Evolutionary conservation across 805 yeast genomes (phyloP).

Genomic region (Yarrowia keelungensis): DNA sequence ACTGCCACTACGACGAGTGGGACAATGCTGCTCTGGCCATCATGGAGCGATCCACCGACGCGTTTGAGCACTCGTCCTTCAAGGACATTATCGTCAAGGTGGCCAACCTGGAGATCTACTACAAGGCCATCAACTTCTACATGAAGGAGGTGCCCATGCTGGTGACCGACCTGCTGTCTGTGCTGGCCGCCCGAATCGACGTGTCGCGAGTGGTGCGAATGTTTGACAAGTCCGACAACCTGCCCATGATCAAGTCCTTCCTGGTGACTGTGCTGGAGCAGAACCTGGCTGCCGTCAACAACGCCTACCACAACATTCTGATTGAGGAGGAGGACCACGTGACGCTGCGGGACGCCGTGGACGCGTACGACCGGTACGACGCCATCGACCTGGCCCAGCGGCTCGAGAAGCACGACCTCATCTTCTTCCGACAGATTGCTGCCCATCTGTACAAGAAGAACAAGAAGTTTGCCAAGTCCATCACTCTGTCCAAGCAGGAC

Average conservation of each 20-base stretch:
- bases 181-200: constrained; percentile 86
- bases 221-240: constrained; percentile 92
- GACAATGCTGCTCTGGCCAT: constrained; percentile 96
- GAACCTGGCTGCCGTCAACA: constrained; percentile 89
- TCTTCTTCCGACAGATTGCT: constrained; percentile 95
- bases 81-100: constrained; percentile 95
- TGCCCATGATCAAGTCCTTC: constrained; percentile 95
- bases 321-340: constrained; percentile 97
- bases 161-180: constrained; percentile 83
- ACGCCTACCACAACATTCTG: constrained; percentile 92
- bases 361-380: constrained; percentile 88
- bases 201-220: constrained; percentile 93
- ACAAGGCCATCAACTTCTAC: constrained; percentile 95
- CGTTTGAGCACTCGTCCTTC: constrained; percentile 92
- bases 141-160: constrained; percentile 90
- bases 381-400: constrained; percentile 90
- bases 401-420: constrained; percentile 86
- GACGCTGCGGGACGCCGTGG: constrained; percentile 85
- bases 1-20: constrained; percentile 99
- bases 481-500: constrained; percentile 86
- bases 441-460: constrained; percentile 92
- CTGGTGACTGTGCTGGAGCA: constrained; percentile 88
- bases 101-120: constrained; percentile 93
- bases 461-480: constrained; percentile 90
- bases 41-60: constrained; percentile 92